phyloP scores from a whole-genome alignment of 257 asterid species.

The Cordia subcordata region DNA sequence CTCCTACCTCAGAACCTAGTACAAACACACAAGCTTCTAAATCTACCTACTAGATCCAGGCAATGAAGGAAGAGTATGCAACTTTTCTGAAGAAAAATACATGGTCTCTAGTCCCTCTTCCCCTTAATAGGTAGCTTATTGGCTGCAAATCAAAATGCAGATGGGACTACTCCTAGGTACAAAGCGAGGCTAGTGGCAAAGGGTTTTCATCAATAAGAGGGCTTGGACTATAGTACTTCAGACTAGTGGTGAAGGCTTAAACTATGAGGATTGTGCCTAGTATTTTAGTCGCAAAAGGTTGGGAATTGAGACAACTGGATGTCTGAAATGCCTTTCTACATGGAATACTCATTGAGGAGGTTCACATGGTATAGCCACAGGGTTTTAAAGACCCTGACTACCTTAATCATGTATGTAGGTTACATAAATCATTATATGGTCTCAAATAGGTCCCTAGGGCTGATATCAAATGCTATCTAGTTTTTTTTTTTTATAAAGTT shows the following conservation, averaged over 20 bases:
- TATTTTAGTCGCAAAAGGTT: neutral
- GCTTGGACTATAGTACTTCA: neutral
- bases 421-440: neutral
- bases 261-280: neutral
- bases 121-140: neutral
- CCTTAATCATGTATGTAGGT: neutral
- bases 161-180: too few relatives aligned
- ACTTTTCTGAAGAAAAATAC: neutral
- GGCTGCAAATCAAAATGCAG: too few relatives aligned
- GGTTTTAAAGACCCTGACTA: neutral
- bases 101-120: neutral
- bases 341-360: neutral
- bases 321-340: slow-evolving; percentile 6
- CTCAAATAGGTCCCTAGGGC: slow-evolving; percentile 2
- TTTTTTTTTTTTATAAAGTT: neutral
- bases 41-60: neutral
- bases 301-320: neutral
- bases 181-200: neutral
- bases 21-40: neutral
- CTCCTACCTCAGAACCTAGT: neutral
- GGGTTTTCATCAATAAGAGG: neutral
- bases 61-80: neutral
- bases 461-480: neutral
- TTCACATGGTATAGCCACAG: neutral
- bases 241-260: neutral